These are phyloP conservation scores for Aspergillus sp. DNA, from an alignment of 2,329 filamentous ascomycete species.

Conservation along the genomic window DNA sequence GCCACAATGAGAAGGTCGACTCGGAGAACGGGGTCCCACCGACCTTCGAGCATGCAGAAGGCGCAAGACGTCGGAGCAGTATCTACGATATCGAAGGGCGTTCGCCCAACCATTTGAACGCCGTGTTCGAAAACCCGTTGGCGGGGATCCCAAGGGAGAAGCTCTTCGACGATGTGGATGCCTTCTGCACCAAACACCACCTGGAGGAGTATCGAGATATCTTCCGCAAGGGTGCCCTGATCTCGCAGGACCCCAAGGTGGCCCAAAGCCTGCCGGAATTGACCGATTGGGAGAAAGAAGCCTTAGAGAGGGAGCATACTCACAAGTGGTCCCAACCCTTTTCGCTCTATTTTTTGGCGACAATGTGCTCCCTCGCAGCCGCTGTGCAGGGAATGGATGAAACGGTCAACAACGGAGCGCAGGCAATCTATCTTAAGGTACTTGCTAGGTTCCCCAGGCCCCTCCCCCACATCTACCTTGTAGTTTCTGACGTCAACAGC, in stretches of 20 bases:
- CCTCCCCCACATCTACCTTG: background rate
- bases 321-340: slow-evolving; percentile 53
- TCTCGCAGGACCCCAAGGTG: slow-evolving; percentile 51
- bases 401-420: slow-evolving; percentile 50
- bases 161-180: slow-evolving; percentile 55
- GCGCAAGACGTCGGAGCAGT: slow-evolving; percentile 7
- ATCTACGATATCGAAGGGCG: slow-evolving; percentile 26
- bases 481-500: background rate
- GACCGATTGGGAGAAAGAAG: slow-evolving; percentile 43
- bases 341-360: slow-evolving; percentile 48
- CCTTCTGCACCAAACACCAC: slow-evolving; percentile 52
- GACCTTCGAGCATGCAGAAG: slow-evolving; percentile 15
- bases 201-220: slow-evolving; percentile 49
- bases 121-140: slow-evolving; percentile 54
- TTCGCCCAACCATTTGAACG: slow-evolving; percentile 27
- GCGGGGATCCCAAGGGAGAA: slow-evolving; percentile 52
- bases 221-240: slow-evolving; percentile 53
- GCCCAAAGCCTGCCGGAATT: slow-evolving; percentile 51
- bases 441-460: background rate
- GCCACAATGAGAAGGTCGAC: background rate
- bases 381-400: slow-evolving; percentile 56
- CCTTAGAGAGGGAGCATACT: slow-evolving; percentile 45
- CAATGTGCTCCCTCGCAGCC: slow-evolving; percentile 54
- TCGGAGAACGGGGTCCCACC: background rate
- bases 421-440: slow-evolving; percentile 35